phyloP scores from a whole-genome alignment of 441 rosid species.

The Mallotus repandus region DNA sequence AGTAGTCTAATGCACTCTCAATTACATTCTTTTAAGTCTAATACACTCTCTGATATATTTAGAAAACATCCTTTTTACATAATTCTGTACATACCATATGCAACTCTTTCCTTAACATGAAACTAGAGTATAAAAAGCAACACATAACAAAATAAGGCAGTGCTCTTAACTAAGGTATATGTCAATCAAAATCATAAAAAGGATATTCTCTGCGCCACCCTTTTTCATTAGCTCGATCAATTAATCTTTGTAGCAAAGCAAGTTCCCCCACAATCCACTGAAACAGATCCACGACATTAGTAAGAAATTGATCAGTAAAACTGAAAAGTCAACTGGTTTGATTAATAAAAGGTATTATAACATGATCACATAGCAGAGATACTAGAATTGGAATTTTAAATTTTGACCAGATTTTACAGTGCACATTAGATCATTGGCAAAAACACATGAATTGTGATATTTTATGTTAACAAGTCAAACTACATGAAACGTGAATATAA shows the following conservation, averaged over 20 bases:
- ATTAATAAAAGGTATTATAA: conserved; percentile 9
- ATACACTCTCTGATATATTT: no score
- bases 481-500: conserved; percentile 10
- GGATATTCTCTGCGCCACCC: conserved; percentile 99
- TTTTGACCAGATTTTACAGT: not conserved
- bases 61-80: not conserved
- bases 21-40: not conserved
- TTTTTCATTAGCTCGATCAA: conserved; percentile 82
- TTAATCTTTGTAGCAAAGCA: conserved; percentile 52
- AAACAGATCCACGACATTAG: conserved; percentile 21
- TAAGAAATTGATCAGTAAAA: conserved; percentile 19
- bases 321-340: conserved; percentile 17
- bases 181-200: conserved; percentile 28
- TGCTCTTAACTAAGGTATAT: not conserved
- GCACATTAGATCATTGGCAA: not conserved
- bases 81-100: not conserved
- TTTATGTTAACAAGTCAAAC: not conserved
- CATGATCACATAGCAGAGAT: conserved; percentile 8
- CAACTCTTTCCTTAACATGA: not conserved
- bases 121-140: not conserved
- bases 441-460: not conserved
- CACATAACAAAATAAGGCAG: not conserved
- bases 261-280: conserved; percentile 81
- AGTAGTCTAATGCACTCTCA: not conserved
- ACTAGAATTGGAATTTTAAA: conserved; percentile 10